Conservation (phyloP, 495 filamentous ascomycete genomes). For the Penicillium mononematosum region DNA sequence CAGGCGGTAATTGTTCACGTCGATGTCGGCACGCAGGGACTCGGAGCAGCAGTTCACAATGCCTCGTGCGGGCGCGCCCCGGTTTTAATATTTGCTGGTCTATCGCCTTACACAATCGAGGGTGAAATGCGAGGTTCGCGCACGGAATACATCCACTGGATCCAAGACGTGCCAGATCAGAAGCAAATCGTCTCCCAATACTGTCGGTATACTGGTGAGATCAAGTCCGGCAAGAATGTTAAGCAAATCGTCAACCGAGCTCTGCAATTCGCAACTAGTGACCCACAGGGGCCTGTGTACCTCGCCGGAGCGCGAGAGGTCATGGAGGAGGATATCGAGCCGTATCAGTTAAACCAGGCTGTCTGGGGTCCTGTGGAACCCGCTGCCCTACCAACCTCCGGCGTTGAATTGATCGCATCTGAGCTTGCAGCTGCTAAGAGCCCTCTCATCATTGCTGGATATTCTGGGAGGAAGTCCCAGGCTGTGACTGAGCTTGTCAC, state of each 20-base stretch:
- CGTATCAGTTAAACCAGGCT: constrained; percentile 70
- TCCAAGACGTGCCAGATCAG: constrained; percentile 95
- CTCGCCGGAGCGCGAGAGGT: constrained; percentile 80
- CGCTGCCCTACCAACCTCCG: constrained; percentile 66
- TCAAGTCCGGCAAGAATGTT: constrained; percentile 89
- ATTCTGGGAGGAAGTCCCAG: constrained; percentile 72
- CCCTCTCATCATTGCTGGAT: constrained; percentile 81
- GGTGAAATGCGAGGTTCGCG: constrained; percentile 85
- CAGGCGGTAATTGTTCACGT: constrained; percentile 96
- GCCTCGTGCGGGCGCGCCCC: constrained; percentile 82
- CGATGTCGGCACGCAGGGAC: constrained; percentile 91
- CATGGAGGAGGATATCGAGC: constrained; percentile 88
- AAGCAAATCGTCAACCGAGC: constrained; percentile 96
- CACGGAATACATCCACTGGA: constrained; percentile 97
- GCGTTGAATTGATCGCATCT: constrained; percentile 65
- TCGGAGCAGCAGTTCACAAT: constrained; percentile 91
- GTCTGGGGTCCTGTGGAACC: constrained; percentile 76
- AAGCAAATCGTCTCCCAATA: constrained; percentile 90
- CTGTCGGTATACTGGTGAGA: constrained; percentile 86
- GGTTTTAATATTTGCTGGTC: constrained; percentile 85
- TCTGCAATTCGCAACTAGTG: constrained; percentile 77
- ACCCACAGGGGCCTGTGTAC: constrained; percentile 85
- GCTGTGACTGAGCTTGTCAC: constrained; percentile 70
- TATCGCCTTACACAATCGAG: constrained; percentile 86
- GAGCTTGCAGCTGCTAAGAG: constrained; percentile 70